A percentile compares a stretch with the other conserved stretches of the same genome.
phyloP scores from a whole-genome alignment of 805 yeast species.

The Candida boleticola region DNA sequence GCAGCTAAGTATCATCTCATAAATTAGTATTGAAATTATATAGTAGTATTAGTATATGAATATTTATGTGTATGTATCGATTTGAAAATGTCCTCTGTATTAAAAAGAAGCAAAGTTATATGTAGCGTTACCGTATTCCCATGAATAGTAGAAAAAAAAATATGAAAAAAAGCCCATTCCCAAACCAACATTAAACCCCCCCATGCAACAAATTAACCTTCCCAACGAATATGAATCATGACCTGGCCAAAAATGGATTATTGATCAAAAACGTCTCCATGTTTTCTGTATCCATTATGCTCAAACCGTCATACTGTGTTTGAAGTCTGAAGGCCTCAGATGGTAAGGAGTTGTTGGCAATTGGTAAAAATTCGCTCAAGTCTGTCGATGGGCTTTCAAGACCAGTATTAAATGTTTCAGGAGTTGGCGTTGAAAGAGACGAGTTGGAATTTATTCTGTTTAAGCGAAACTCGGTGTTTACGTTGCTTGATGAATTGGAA shows the following conservation, averaged over 20 bases:
- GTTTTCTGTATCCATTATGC: slow-evolving; percentile 13
- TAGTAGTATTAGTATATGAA: too few species aligned
- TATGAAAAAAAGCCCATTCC: background rate
- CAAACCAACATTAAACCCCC: too few species aligned
- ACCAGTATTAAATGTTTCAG: slow-evolving; percentile 1
- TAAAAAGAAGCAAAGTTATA: too few species aligned
- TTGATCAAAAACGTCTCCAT: slow-evolving; percentile 10
- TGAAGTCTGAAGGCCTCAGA: slow-evolving; percentile 12
- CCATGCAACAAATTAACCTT: too few species aligned
- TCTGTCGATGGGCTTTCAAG: slow-evolving; percentile 2
- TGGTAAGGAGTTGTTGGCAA: slow-evolving; percentile 9
- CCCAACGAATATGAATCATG: too few species aligned
- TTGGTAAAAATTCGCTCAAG: background rate
- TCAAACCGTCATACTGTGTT: slow-evolving; percentile 7
- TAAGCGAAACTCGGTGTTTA: slow-evolving; percentile 1
- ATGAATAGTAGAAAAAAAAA: background rate
- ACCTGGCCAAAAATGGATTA: slow-evolving; percentile 9
- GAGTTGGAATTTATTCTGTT: slow-evolving; percentile 2
- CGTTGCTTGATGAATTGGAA: background rate
- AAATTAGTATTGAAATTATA: too few species aligned
- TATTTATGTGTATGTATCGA: too few species aligned
- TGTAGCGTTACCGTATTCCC: too few species aligned
- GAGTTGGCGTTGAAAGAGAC: slow-evolving; percentile 1
- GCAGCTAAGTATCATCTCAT: too few species aligned
- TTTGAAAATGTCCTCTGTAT: too few species aligned